These are phyloP conservation scores for Rhinocladiella similis DNA, from an alignment of 2,329 filamentous ascomycete genomes.

Conservation along the genomic window DNA sequence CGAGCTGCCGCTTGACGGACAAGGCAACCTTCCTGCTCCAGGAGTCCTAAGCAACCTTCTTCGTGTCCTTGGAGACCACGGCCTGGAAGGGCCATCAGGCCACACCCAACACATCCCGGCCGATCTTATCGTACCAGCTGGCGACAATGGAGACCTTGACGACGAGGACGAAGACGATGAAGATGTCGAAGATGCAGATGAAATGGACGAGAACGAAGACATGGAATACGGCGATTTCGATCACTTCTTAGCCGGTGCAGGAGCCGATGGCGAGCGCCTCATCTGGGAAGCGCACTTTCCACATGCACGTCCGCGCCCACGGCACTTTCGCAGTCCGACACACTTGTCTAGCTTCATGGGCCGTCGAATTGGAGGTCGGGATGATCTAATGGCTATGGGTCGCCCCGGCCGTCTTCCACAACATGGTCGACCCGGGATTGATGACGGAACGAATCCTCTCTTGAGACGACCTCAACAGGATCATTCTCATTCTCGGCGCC, in stretches of 20 bases:
- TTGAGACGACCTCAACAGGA: slow-evolving; percentile 62
- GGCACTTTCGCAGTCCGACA: slow-evolving; percentile 53
- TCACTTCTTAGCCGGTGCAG: slow-evolving; percentile 24
- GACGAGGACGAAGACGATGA: slow-evolving; percentile 46
- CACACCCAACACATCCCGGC: slow-evolving; percentile 17
- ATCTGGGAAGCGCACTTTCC: slow-evolving; percentile 23
- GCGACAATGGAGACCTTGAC: slow-evolving; percentile 19
- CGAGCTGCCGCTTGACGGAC: slow-evolving; percentile 40
- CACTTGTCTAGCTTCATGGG: slow-evolving; percentile 51
- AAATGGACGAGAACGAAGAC: slow-evolving; percentile 44
- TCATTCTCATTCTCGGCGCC: slow-evolving; percentile 30
- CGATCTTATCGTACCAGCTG: slow-evolving; percentile 20
- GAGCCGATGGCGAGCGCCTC: slow-evolving; percentile 35
- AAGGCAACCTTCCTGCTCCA: slow-evolving; percentile 41
- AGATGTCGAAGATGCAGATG: slow-evolving; percentile 60
- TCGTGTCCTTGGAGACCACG: slow-evolving; percentile 25
- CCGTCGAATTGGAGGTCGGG: slow-evolving; percentile 45
- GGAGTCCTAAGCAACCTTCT: slow-evolving; percentile 35
- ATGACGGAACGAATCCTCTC: slow-evolving; percentile 85
- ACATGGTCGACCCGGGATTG: slow-evolving; percentile 57
- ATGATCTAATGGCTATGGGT: slow-evolving; percentile 16
- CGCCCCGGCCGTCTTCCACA: slow-evolving; percentile 25
- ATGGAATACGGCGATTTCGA: slow-evolving; percentile 35
- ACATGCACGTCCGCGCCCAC: slow-evolving; percentile 37
- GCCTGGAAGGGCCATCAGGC: slow-evolving; percentile 16